Evolutionary conservation across 108 stramenopile genomes (phyloP).

Genomic region (Tribonema minus): DNA sequence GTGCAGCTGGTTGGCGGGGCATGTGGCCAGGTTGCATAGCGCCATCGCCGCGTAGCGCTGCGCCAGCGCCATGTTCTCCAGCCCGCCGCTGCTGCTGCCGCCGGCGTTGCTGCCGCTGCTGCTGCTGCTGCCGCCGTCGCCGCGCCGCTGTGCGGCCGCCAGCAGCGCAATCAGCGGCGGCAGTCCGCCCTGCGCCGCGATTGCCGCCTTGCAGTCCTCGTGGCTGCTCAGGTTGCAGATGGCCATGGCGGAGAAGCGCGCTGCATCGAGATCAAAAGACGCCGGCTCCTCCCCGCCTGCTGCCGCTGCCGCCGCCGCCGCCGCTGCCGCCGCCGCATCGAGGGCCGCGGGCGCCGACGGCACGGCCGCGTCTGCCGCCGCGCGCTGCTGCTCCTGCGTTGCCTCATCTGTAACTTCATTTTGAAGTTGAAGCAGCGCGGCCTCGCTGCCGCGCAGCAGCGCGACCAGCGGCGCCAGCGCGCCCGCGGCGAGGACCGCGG

Average conservation of each 20-base stretch:
- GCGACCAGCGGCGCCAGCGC: slow-evolving; percentile 39
- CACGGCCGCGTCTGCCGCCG: not conserved
- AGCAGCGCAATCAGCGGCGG: slow-evolving; percentile 57
- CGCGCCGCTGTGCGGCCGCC: no score
- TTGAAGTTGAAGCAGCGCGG: no score
- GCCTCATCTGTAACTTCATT: no score
- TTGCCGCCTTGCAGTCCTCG: slow-evolving; percentile 50
- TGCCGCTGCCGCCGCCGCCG: not conserved
- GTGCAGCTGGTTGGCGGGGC: slow-evolving; percentile 48
- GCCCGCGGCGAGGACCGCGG: slow-evolving; percentile 44
- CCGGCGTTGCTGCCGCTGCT: not conserved
- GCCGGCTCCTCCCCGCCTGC: not conserved
- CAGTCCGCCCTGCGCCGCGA: slow-evolving; percentile 59
- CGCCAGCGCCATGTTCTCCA: slow-evolving; percentile 49
- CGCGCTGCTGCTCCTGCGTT: no score
- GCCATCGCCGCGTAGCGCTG: slow-evolving; percentile 63
- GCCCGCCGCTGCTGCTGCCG: not conserved
- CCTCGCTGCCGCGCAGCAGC: not conserved
- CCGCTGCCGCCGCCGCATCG: not conserved
- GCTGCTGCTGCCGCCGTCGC: no score
- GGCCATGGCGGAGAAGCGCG: slow-evolving; percentile 58
- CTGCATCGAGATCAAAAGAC: not conserved
- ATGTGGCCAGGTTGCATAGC: slow-evolving; percentile 64
- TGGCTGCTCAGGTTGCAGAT: slow-evolving; percentile 67
- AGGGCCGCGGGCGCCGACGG: not conserved